Base-by-base conservation (phyloP, 2,329 filamentous ascomycete genomes). In the Akanthomyces muscarius region DNA sequence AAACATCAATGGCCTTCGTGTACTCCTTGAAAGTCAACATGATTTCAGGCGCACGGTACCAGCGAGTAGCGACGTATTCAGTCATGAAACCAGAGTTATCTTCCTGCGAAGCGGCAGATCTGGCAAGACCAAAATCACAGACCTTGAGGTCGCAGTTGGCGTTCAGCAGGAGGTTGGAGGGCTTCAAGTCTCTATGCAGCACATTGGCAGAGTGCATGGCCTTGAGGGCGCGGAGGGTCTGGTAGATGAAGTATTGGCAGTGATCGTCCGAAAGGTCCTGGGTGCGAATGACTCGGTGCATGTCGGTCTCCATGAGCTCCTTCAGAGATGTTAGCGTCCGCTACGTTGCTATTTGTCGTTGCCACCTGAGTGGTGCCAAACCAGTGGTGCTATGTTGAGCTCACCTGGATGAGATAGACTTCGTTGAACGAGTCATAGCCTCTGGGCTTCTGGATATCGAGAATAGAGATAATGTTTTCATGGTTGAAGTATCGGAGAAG, bases 21-120 rank as follows among this genome's bases (percentile, higher is more conserved):
- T 99, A 99, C 79, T 99, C 95, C 81, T 99, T 98, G 83, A 98
- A 99, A 14, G 95, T 99, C 80, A 99, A 89, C 95, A 99, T 99
- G 77, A 99, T 99, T 76, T 99, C 95, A 4, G 95, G 95, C 6
- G 95, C 95, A 77, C 95, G 92, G 79, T 99, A 99, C 95, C 95
- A 99, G 72, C 95, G 89, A 53, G 95, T 99, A 58, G 95, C 95
- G 63, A 99, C 95, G 75, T 99, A 99, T 96, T 99, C 95, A 18
- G 95, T 99, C 95, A 99, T 99, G 86, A 99, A 99, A 25, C 95
- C 95, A n/a, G 94, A 97, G 80, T 99, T 99, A 77, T 99, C 95
- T 74, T 99, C 95, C 69, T 96, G 96, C 11, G 94, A 97, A 10
- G 95, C 95, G 14, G 95, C 95, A 11, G 94, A 98, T 72, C 93